Base-by-base conservation (phyloP, 2,329 filamentous ascomycete species). In the Cercospora sojina region DNA sequence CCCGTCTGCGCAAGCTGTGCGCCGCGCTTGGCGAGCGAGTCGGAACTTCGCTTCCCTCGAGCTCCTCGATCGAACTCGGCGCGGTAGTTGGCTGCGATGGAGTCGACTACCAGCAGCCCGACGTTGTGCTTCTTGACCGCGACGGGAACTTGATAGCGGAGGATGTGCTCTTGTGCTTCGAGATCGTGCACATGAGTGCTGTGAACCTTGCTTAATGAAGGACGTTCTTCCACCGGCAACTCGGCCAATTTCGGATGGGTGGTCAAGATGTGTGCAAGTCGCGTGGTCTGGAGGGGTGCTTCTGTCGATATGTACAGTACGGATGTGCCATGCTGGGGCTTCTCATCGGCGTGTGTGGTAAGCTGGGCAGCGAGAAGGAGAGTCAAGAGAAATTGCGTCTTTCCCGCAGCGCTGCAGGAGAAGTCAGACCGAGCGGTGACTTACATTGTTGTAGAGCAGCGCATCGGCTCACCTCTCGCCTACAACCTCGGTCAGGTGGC, bases 291-390 rank as follows among this genome's bases (percentile, higher is more conserved):
- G 1, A 99, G 86, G 0, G 91, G 84, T 0, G 92, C 89, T 80
- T 99, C 95, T 51, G 95, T 98, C 1, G 93, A 96, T 74, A 99
- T 91, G 83, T 99, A 99, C 38, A 99, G 84, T 0, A 92, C 90
- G n/a, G 88, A 85, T 67, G 88, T 88, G 41, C 84, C 5, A 49
- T 62, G 32, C 92, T 92, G 49, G 84, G 16, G n/a, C 65, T 67
- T 16, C 23, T 41, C 61, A 35, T 57, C 57, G 20, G 18, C 38
- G 3, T 16, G 16, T 0, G 87, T 80, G 2, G 91, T 88, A 4
- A 98, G 88, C 78, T 99, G 95, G 16, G 90, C 89, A 32, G 93
- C 86, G 35, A 98, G 88, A 53, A 96, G 88, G 29, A 99, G 85
- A 23, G 90, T 89, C 29, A 98, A 86, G 29, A 98, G 88, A 74